Conservation (phyloP, 768 basidiomycete species). For the Amanita pallidorosea region DNA sequence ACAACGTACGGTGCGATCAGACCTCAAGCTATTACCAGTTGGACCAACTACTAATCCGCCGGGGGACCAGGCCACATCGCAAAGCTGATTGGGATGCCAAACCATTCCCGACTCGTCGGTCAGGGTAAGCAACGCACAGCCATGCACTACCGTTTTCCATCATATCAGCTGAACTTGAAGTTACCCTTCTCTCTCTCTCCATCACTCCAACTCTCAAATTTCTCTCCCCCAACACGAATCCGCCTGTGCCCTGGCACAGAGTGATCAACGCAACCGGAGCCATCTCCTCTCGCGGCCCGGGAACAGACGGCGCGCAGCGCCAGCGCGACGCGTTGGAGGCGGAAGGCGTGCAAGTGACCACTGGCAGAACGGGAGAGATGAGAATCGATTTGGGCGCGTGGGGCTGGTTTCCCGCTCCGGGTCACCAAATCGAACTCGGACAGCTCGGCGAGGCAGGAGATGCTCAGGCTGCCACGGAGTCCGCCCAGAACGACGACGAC, state of each 20-base stretch:
- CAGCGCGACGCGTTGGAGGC: slow-evolving; percentile 70
- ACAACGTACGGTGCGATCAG: slow-evolving; percentile 58
- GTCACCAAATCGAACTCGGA: background rate
- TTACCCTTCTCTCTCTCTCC: too few species aligned
- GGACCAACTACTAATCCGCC: background rate
- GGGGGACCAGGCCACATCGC: slow-evolving; percentile 56
- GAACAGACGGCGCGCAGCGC: slow-evolving; percentile 64
- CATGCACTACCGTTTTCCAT: too few species aligned
- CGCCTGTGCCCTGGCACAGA: slow-evolving; percentile 76
- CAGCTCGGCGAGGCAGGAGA: too few species aligned
- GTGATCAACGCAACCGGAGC: slow-evolving; percentile 61
- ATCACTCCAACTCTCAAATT: slow-evolving; percentile 62
- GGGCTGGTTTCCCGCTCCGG: slow-evolving; percentile 60
- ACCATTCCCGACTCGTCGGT: slow-evolving; percentile 71
- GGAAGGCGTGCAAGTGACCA: slow-evolving; percentile 72
- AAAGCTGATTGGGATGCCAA: slow-evolving; percentile 70
- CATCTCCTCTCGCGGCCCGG: slow-evolving; percentile 78
- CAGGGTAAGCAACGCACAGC: too few species aligned
- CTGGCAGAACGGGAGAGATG: slow-evolving; percentile 42
- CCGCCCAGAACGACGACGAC: too few species aligned
- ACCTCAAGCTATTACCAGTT: background rate
- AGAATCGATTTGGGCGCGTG: slow-evolving; percentile 44
- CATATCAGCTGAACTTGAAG: too few species aligned
- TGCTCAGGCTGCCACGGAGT: too few species aligned
- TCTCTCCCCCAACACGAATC: slow-evolving; percentile 43